Base-by-base conservation (phyloP, 768 basidiomycete genomes). In the Suillus ampliporus region DNA sequence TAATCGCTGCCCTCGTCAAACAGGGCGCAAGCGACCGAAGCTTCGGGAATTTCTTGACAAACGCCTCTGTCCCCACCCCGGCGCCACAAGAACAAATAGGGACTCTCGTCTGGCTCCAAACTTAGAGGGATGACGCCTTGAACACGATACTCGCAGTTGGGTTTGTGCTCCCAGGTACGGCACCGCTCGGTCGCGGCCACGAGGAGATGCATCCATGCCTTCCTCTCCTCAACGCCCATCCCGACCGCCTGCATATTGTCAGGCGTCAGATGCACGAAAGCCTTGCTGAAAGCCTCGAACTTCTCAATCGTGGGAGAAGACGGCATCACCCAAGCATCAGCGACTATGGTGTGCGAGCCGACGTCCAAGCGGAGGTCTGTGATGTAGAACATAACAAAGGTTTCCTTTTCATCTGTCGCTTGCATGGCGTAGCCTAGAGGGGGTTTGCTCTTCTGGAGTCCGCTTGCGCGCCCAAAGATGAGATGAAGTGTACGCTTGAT, bases 11-110 rank as follows among this genome's bases (percentile, higher is more conserved):
- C 10, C 86, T 76, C 1, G 83, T 86, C 15, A 76, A 79, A 57
- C 80, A 80, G 8, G 78, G 78, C 2, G 78, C 78, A 14, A 87
- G 67, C 23, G 53, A 23, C 1, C 10, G 37, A 56, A 2, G 58
- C 38, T 62, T 73, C 71, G 82, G 37, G 14, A 83, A 87, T 11
- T 67, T 64, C 14, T 65, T 48, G 0, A 65, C 65, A 62, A 87
- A 79, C 1, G 65, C 70, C 3, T 74, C 80, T 6, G 81, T 71
- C 53, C 82, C 79, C 50, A 85, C 77, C 4, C 85, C 86, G 41
- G 71, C 70, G 2, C 86, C 86, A 53, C 87, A 89, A 3, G 75
- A 76, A 64, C 88, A 89, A 23, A 87, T 70, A 0, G 85, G n/a
- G 84, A 10, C 68, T 68, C 38, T 72, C 69, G 2, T 74, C 74